Evolutionary conservation across 352 stramenopile species (phyloP), one percentile per base, ranked within the genome.

Genomic region (Globisporangium viniferum): DNA sequence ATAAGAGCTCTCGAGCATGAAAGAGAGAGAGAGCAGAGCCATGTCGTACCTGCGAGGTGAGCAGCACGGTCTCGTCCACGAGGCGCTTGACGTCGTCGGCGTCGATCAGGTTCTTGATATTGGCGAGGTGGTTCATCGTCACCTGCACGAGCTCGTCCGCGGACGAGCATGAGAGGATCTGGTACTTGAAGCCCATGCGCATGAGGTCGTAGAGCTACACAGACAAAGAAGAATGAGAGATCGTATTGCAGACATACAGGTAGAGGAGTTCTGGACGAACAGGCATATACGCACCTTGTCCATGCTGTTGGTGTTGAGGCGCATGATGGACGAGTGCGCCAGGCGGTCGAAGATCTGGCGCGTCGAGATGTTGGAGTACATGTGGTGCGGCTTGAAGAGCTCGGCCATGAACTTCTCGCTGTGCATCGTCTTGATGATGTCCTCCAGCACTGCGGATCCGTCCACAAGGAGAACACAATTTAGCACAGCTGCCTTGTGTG

Each of bases 121-220:
- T 89, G 15, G 75, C 64, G 33, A 97, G 68, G 59, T 97, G 92
- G 70, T 95, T 96, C 76, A 96, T 86, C 3, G 89, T 97, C 29
- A 98, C 86, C 44, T 96, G 82, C 6, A 97, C 70, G n/a, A 97
- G 74, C 56, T 98, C 86, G 46, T 94, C 84, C 3, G 91, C 86
- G 20, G 83, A 94, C 12, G 82, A 80, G 64, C 86, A 96, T 8
- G 77, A 82, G 27, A 98, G 60, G 5, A 97, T 64, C 68, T 98
- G 93, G 72, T 94, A 96, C 77, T 98, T 98, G 78, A 97, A 97
- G n/a, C 91, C 93, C 93, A 98, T 98, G 62, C 89, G 92, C 89
- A 98, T 98, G 64, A 98, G 78, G 59, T 98, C 93, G 74, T 97
- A 98, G 31, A 98, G 87, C 85, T 85, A 36, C 10, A 36, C 18